Evolutionary conservation across 2,329 filamentous ascomycete species (phyloP), one percentile per base, ranked within the genome.

Genomic region (Stagonosporopsis vannaccii): DNA sequence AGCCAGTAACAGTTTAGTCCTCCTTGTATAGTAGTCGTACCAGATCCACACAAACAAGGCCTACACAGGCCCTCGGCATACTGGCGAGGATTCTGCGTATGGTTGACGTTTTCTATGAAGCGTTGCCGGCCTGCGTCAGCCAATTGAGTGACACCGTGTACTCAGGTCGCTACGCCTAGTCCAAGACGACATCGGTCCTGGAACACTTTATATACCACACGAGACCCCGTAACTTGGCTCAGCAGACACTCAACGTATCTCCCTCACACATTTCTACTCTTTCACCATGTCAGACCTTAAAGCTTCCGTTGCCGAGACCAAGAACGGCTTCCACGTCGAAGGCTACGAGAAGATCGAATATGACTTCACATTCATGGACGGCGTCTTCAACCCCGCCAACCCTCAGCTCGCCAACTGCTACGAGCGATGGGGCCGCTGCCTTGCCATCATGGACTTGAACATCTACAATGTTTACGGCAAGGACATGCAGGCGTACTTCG

Each of bases 301-400:
- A 68, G 88, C 88, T 55, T 82, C 82, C 49, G 87, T 90, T 61
- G 76, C 80, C 58, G 84, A 88, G 77, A 90, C 86, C 59, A 76
- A 81, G 65, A 79, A 81, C 58, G 88, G 88, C 33, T 90, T 90
- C 76, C 85, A 88, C 62, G 87, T 90, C 58, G 85, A 87, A 64
- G 88, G 88, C 22, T 90, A 89, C 66, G 88, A 91, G 80, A 90
- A 89, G 80, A 90, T 90, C 69, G 85, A 89, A 69, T 90, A 90
- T 71, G 87, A 90, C 75, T 91, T 91, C 73, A 85, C 86, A 51
- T 90, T 91, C 75, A 82, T 90, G 42, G 88, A 91, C 64, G 85
- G 84, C 43, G 82, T 91, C 53, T 90, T 91, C 74, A 78, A 89
- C 69, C 66, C 79, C 37, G 67, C 79, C 60, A 89, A 90, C 67